These are phyloP conservation scores for Cetradonia linearis DNA, from an alignment of 495 filamentous ascomycete species.

Conservation along the genomic window DNA sequence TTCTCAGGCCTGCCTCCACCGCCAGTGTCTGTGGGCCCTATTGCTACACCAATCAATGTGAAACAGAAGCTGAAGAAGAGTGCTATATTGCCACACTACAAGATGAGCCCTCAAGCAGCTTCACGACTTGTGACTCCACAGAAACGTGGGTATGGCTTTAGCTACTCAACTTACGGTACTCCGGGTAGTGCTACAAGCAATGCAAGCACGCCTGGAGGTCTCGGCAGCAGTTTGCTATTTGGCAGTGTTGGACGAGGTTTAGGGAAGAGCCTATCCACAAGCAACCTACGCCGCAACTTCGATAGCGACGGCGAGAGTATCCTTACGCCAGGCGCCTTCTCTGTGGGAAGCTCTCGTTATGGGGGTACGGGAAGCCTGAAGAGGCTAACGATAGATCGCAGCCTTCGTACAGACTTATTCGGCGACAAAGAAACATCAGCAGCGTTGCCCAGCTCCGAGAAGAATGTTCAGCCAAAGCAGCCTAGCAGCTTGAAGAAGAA, in stretches of 20 bases:
- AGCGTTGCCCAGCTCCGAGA: slow-evolving; percentile 26
- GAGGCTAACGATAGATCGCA: slow-evolving; percentile 80
- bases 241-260: slow-evolving; percentile 44
- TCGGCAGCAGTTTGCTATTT: slow-evolving; percentile 56
- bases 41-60: slow-evolving; percentile 74
- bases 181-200: slow-evolving; percentile 60
- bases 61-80: slow-evolving; percentile 65
- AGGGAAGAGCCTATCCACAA: slow-evolving; percentile 52
- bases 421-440: slow-evolving; percentile 36
- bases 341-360: slow-evolving; percentile 52
- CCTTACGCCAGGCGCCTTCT: slow-evolving; percentile 76
- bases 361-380: slow-evolving; percentile 63
- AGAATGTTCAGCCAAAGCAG: slow-evolving; percentile 31
- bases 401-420: slow-evolving; percentile 69
- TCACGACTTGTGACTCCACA: slow-evolving; percentile 73
- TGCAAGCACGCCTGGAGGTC: slow-evolving; percentile 55
- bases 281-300: slow-evolving; percentile 56
- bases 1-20: slow-evolving; percentile 60
- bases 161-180: slow-evolving; percentile 78
- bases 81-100: slow-evolving; percentile 75
- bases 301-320: slow-evolving; percentile 67
- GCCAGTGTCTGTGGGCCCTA: slow-evolving; percentile 61
- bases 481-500: slow-evolving; percentile 56
- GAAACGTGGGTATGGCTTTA: slow-evolving; percentile 70
- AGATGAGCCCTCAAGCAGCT: slow-evolving; percentile 70